Percentiles rank a stretch among this genome's conserved stretches.
Evolutionary conservation across 208 protist genomes (phyloP).

Genomic region (Lotmaria passim): DNA sequence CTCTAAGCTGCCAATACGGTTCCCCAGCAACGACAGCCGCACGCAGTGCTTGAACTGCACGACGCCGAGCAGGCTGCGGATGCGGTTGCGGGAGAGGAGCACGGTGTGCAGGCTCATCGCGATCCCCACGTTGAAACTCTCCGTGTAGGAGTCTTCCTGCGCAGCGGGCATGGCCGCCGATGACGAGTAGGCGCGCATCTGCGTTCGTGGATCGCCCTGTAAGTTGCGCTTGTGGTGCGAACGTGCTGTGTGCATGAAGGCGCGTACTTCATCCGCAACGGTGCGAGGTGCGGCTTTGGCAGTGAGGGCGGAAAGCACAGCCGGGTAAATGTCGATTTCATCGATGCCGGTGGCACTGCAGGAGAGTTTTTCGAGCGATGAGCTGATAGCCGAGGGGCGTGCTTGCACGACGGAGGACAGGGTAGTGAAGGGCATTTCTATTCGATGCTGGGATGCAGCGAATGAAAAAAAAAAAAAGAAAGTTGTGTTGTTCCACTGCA

Average conservation of each 20-base stretch:
- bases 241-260: conserved; percentile 7
- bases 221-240: background rate
- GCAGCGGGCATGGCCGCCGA: background rate
- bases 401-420: conserved; percentile 57
- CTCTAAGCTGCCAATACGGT: conserved; percentile 74
- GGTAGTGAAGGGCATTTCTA: conserved; percentile 24
- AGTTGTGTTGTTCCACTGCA: too few species aligned
- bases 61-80: conserved; percentile 62
- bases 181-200: background rate
- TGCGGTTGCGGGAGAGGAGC: conserved; percentile 77
- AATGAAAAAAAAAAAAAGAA: background rate
- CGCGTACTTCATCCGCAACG: conserved; percentile 29
- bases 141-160: conserved; percentile 29
- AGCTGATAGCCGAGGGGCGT: conserved; percentile 55
- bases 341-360: conserved; percentile 65
- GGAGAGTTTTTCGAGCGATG: conserved; percentile 69
- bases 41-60: conserved; percentile 86
- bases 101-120: conserved; percentile 80
- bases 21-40: conserved; percentile 79
- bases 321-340: conserved; percentile 76
- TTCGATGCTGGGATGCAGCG: too few species aligned
- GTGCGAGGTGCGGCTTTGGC: conserved; percentile 30
- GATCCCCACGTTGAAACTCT: conserved; percentile 62
- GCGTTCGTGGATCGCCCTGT: background rate
- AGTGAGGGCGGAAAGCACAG: conserved; percentile 56